Evolutionary conservation across 257 asterid genomes (phyloP).

Genomic region (Petunia axillaris): DNA sequence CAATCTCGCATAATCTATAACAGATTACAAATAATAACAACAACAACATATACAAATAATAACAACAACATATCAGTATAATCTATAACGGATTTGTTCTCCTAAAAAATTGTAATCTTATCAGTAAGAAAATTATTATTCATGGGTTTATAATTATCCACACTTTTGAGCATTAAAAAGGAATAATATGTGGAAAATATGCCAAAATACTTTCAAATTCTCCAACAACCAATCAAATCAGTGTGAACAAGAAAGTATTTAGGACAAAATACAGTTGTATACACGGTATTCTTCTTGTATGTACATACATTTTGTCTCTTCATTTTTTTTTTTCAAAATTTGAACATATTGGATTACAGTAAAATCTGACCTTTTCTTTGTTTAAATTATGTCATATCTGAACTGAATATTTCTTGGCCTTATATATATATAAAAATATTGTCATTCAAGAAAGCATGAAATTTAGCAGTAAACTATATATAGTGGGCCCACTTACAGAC

Average conservation of each 20-base stretch:
- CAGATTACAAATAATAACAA: too few relatives aligned
- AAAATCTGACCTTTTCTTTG: background rate
- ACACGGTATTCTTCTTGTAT: too few relatives aligned
- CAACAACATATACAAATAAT: too few relatives aligned
- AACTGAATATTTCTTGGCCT: constrained; percentile 14
- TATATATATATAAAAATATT: background rate
- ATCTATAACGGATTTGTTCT: too few relatives aligned
- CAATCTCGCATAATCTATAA: too few relatives aligned
- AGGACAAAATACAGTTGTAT: background rate
- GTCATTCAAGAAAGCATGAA: background rate
- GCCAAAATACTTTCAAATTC: background rate
- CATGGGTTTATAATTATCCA: too few relatives aligned
- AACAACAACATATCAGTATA: too few relatives aligned
- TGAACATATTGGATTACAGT: background rate
- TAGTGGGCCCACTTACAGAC: constrained; percentile 10
- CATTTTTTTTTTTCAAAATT: constrained; percentile 12
- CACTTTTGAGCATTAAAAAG: too few relatives aligned
- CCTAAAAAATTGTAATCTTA: too few relatives aligned
- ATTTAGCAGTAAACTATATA: background rate
- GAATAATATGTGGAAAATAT: background rate
- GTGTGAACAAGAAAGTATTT: constrained; percentile 10
- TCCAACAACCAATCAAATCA: constrained; percentile 18
- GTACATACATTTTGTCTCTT: constrained; percentile 10
- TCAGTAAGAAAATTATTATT: too few relatives aligned
- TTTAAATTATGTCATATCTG: background rate